Conservation (phyloP, 2,329 filamentous ascomycete genomes). For the Fusarium sambucinum region DNA sequence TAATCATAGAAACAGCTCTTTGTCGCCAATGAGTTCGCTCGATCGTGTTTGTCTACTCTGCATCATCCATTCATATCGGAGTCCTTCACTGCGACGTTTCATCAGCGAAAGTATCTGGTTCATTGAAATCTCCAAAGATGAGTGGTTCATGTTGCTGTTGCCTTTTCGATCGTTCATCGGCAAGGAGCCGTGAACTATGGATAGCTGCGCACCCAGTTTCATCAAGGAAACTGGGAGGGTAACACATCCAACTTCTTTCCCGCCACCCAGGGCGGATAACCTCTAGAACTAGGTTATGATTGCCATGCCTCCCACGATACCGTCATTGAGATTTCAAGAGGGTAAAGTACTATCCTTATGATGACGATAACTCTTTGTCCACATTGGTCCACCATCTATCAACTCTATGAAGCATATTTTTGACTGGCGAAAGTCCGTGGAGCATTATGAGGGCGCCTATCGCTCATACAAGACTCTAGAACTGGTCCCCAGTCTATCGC, state of each 20-base stretch:
- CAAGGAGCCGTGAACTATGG: slow-evolving; percentile 40
- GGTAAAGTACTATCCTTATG: neutral
- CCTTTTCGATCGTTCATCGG: slow-evolving; percentile 15
- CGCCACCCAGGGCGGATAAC: slow-evolving; percentile 16
- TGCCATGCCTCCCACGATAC: slow-evolving; percentile 1
- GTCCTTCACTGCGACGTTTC: slow-evolving; percentile 18
- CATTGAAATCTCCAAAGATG: neutral
- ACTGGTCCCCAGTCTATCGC: neutral
- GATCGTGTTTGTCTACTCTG: neutral
- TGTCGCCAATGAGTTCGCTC: neutral
- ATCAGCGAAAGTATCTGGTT: slow-evolving; percentile 5
- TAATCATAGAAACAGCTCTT: slow-evolving; percentile 3
- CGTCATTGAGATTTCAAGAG: neutral
- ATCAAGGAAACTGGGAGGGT: slow-evolving; percentile 32
- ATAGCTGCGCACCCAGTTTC: slow-evolving; percentile 37
- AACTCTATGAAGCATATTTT: neutral
- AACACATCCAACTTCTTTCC: slow-evolving; percentile 32
- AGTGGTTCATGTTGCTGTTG: slow-evolving; percentile 1
- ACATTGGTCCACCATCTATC: neutral
- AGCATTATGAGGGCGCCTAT: neutral
- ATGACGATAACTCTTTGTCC: neutral
- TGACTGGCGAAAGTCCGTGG: neutral
- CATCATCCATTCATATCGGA: neutral
- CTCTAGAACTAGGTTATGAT: slow-evolving; percentile 5
- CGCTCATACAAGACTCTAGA: neutral